phyloP scores from a whole-genome alignment of 495 filamentous ascomycete genomes.

The Tuber magnatum region DNA sequence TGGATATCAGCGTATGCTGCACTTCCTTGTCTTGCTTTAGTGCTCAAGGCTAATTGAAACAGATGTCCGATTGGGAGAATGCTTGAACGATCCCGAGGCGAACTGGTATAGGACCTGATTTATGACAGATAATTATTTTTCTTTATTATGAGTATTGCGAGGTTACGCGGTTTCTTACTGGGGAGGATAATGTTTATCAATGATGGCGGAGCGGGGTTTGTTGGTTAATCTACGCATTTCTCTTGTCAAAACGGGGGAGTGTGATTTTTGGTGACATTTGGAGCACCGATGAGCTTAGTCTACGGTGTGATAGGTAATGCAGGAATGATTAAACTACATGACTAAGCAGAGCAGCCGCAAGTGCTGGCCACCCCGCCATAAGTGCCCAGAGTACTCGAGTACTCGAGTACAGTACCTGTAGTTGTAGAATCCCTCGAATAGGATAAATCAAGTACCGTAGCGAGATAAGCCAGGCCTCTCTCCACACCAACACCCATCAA shows the following conservation, averaged over 20 bases:
- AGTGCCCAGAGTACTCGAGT: neutral
- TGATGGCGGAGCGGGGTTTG: neutral
- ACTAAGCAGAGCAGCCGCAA: neutral
- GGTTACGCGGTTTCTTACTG: neutral
- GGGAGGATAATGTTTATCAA: neutral
- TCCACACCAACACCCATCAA: neutral
- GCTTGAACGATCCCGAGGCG: constrained; percentile 50
- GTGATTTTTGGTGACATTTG: neutral
- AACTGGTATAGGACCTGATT: constrained; percentile 53
- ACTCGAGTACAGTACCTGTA: no score
- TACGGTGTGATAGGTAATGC: neutral
- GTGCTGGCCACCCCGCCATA: neutral
- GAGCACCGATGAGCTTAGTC: no score
- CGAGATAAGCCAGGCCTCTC: neutral
- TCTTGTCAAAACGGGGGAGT: neutral
- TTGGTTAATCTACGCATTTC: neutral
- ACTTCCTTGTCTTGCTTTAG: no score
- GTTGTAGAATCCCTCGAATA: neutral
- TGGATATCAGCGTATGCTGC: constrained; percentile 39
- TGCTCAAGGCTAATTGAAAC: constrained; percentile 6
- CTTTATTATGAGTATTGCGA: neutral
- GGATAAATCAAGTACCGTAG: no score
- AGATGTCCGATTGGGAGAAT: constrained; percentile 55
- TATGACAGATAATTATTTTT: neutral
- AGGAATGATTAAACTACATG: neutral